Evolutionary conservation across 345 rosid species (phyloP).

Genomic region (Reutealis trisperma): DNA sequence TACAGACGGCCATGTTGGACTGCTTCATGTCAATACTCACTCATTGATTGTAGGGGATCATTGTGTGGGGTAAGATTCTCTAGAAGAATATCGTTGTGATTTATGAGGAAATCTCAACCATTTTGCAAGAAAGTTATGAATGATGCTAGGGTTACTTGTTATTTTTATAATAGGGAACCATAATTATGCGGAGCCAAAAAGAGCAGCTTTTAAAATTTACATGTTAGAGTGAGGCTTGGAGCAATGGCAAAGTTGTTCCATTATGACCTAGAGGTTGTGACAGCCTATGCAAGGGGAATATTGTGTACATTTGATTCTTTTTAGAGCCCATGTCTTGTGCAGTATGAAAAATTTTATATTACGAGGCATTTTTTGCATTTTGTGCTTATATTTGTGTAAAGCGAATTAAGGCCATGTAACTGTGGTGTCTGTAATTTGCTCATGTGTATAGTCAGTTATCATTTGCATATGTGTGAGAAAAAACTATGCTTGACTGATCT

Average conservation of each 20-base stretch:
- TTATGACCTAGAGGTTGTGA: neutral
- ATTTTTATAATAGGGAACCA: neutral
- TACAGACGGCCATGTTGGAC: conserved; percentile 84
- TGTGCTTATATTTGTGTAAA: neutral
- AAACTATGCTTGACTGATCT: neutral
- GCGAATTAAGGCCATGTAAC: neutral
- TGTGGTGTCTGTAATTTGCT: neutral
- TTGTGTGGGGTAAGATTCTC: conserved; percentile 79
- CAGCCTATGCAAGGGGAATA: neutral
- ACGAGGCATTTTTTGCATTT: neutral
- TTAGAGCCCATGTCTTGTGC: neutral
- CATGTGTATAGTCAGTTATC: neutral
- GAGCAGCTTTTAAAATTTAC: neutral
- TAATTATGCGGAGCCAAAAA: neutral
- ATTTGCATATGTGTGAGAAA: neutral
- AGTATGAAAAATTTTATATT: neutral
- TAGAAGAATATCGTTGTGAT: neutral
- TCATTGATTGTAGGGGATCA: conserved; percentile 89
- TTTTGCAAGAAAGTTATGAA: neutral
- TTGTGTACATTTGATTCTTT: neutral
- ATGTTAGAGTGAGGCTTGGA: neutral
- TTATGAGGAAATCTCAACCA: neutral
- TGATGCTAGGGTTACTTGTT: neutral
- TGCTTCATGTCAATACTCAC: conserved; percentile 62
- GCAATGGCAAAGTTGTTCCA: neutral